Base-by-base conservation (phyloP, 192 early-diverging fungal species). In the Nowakowskiella sp. region DNA sequence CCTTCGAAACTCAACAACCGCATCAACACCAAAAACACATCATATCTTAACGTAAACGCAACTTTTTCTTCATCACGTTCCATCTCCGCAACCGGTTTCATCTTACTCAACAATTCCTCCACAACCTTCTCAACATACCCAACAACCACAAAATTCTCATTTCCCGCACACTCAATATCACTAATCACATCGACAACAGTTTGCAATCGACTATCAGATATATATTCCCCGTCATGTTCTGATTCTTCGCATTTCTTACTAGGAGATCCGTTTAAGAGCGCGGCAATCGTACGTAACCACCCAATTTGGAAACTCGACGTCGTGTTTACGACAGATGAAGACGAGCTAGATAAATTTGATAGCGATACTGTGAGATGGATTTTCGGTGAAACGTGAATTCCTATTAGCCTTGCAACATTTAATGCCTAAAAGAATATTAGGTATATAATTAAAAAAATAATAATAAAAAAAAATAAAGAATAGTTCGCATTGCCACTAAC, bases 351-450 rank as follows among this genome's bases (percentile, higher is more conserved):
- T n/a, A 34, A 34, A 70, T 24, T 30, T 67, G 68, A 1, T 3
- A 65, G 22, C 26, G 74, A 27, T 10, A 78, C 33, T 8, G 47
- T 28, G 6, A 75, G 50, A 25, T 66, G 61, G 2, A 77, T 27
- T 10, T 65, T 60, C 9, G 78, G 76, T 1, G 68, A 42, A 1
- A 81, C 76, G 65, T 62, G 68, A 25, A 27, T 26, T 9, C 74
- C 76, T 3, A 79, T 7, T 10, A 60, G 22, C 34, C 66, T 64
- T 1, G 72, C 53, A 1, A 67, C 59, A 32, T 45, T 42, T 5
- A 47, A 8, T 8, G 49, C 46, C 73, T 64, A 34, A 34, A 32
- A 67, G n/a, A n/a, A n/a, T n/a, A n/a, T n/a, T n/a, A n/a, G n/a
- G n/a, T n/a, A n/a, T n/a, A n/a, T n/a, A n/a, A n/a, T n/a, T n/a